phyloP scores from a whole-genome alignment of 2,329 filamentous ascomycete genomes.

The Aurifilum marmelostoma region DNA sequence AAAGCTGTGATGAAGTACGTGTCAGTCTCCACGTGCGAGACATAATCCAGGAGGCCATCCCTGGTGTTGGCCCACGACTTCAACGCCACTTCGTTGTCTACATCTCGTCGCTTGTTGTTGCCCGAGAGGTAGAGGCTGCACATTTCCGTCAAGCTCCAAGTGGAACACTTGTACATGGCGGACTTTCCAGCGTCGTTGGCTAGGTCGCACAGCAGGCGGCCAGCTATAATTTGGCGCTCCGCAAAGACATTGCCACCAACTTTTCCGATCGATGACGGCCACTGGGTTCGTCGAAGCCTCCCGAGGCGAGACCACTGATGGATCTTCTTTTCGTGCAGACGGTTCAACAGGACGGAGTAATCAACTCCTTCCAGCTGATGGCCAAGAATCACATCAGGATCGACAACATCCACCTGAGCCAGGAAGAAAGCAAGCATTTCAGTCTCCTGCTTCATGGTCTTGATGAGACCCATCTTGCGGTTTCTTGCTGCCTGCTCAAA shows the following conservation, averaged over 20 bases:
- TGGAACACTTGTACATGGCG: constrained; percentile 94
- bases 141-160: constrained; percentile 98
- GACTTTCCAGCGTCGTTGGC: constrained; percentile 98
- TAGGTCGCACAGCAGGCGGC: constrained; percentile 88
- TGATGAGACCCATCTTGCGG: constrained; percentile 76
- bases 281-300: constrained; percentile 77
- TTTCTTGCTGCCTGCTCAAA: constrained; percentile 78
- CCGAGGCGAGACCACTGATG: constrained; percentile 95
- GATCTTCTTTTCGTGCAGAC: constrained; percentile 86
- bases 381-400: constrained; percentile 91
- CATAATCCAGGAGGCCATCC: constrained; percentile 87
- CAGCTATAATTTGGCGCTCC: constrained; percentile 86
- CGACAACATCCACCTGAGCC: constrained; percentile 82
- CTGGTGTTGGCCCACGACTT: constrained; percentile 85
- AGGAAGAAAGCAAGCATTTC: constrained; percentile 88
- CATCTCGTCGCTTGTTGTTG: constrained; percentile 73
- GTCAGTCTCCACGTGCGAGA: constrained; percentile 92
- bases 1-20: constrained; percentile 95
- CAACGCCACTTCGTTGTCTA: constrained; percentile 86
- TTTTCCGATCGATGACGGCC: constrained; percentile 86
- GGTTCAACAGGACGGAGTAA: constrained; percentile 85
- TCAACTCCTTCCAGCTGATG: constrained; percentile 98
- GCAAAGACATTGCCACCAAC: constrained; percentile 89
- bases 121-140: constrained; percentile 83
- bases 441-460: constrained; percentile 80